Conservation (phyloP, 2,329 filamentous ascomycete species). For the Penicillium sp. region DNA sequence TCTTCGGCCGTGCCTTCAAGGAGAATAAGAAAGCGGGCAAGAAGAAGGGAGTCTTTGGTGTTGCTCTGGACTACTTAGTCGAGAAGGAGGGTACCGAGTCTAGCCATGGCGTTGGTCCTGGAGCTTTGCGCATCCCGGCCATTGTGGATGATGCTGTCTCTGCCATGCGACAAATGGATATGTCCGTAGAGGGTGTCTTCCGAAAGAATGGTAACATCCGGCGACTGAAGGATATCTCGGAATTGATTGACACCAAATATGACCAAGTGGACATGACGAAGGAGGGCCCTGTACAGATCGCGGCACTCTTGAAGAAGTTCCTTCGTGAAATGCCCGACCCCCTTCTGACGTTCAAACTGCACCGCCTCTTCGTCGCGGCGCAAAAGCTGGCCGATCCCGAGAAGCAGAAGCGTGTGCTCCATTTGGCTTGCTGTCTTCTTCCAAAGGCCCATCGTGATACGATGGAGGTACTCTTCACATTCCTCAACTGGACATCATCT, state of each 20-base stretch:
- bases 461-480: slow-evolving; percentile 90
- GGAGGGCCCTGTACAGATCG: slow-evolving; percentile 88
- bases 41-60: slow-evolving; percentile 92
- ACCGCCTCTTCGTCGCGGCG: slow-evolving; percentile 81
- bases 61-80: slow-evolving; percentile 79
- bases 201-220: slow-evolving; percentile 99
- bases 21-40: slow-evolving; percentile 66
- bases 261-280: slow-evolving; percentile 80
- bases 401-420: slow-evolving; percentile 76
- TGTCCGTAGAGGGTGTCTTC: slow-evolving; percentile 97
- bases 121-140: slow-evolving; percentile 83
- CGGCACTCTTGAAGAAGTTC: slow-evolving; percentile 91
- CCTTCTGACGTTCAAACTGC: slow-evolving; percentile 89
- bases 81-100: slow-evolving; percentile 94
- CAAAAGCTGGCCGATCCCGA: slow-evolving; percentile 81
- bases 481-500: slow-evolving; percentile 94
- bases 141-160: slow-evolving; percentile 91
- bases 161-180: slow-evolving; percentile 97
- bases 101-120: slow-evolving; percentile 93
- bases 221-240: slow-evolving; percentile 78
- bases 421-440: slow-evolving; percentile 85
- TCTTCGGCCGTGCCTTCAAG: slow-evolving; percentile 93
- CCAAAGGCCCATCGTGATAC: slow-evolving; percentile 91
- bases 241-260: slow-evolving; percentile 79
- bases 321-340: slow-evolving; percentile 91